A percentile compares a stretch with the other conserved stretches of the same genome.
Conservation (phyloP, 2,329 filamentous ascomycete species). For the Epichloe typhina region DNA sequence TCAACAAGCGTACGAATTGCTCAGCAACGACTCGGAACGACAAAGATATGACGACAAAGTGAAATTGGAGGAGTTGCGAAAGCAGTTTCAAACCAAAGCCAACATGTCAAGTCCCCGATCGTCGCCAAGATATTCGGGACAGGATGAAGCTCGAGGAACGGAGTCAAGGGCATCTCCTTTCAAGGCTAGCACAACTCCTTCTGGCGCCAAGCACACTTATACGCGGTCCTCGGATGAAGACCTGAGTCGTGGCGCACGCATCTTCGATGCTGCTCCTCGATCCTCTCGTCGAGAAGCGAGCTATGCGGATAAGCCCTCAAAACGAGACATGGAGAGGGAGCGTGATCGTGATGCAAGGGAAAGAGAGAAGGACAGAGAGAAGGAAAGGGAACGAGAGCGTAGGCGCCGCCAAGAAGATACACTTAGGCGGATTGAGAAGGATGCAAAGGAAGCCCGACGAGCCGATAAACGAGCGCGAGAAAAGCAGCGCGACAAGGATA, state of each 20-base stretch:
- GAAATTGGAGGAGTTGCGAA: conserved; percentile 51
- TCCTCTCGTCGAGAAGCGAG: conserved; percentile 33
- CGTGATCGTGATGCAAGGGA: conserved; percentile 7
- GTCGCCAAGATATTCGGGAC: conserved; percentile 20
- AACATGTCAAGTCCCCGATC: conserved; percentile 32
- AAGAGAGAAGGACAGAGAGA: conserved; percentile 4
- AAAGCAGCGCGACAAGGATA: conserved; percentile 25
- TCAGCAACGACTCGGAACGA: conserved; percentile 64
- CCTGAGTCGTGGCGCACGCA: conserved; percentile 21
- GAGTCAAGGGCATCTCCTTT: conserved; percentile 24
- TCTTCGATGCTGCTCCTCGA: conserved; percentile 28
- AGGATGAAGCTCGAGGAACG: conserved; percentile 4
- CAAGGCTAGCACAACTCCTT: conserved; percentile 22
- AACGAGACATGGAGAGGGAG: conserved; percentile 29
- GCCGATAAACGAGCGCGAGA: conserved; percentile 22
- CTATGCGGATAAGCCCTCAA: conserved; percentile 32
- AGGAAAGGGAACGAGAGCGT: conserved; percentile 10
- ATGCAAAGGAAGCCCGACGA: conserved; percentile 20
- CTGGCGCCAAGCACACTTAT: conserved; percentile 21
- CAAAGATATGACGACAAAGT: conserved; percentile 67
- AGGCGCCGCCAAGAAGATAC: conserved; percentile 13
- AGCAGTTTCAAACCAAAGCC: conserved; percentile 32
- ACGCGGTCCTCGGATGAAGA: conserved; percentile 36
- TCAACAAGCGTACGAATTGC: conserved; percentile 82
- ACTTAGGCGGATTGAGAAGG: conserved; percentile 18